Evolutionary conservation across 2,329 filamentous ascomycete species (phyloP).

Genomic region (Ascochyta fabae): DNA sequence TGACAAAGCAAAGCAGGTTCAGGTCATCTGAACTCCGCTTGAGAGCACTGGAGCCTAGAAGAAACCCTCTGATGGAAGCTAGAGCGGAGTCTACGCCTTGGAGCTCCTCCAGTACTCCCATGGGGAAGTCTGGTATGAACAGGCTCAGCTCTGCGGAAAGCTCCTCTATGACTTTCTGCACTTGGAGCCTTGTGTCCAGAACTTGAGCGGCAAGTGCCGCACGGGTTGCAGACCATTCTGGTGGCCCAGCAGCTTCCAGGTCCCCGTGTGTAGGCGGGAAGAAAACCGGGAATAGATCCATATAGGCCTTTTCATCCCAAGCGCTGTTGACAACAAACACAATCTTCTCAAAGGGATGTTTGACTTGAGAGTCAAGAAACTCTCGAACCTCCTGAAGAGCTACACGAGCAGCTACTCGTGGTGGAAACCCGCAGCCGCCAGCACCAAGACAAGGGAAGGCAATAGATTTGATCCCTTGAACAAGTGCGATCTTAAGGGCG

Average conservation of each 20-base stretch:
- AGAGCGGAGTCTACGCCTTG: conserved; percentile 23
- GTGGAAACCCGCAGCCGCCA: conserved; percentile 42
- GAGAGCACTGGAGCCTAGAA: conserved; percentile 18
- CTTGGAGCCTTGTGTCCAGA: conserved; percentile 25
- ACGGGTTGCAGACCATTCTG: conserved; percentile 15
- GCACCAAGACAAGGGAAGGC: conserved; percentile 45
- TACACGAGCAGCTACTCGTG: conserved; percentile 39
- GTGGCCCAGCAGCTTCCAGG: conserved; percentile 27
- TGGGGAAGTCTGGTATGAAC: conserved; percentile 24
- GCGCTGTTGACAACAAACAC: conserved; percentile 40
- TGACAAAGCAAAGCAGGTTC: conserved; percentile 33
- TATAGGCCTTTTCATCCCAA: conserved; percentile 38
- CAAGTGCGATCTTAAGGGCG: conserved; percentile 31
- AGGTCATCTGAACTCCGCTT: conserved; percentile 23
- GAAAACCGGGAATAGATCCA: conserved; percentile 38
- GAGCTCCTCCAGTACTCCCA: conserved; percentile 24
- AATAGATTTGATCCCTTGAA: conserved; percentile 34
- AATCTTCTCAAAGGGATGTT: conserved; percentile 34
- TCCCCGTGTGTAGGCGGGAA: conserved; percentile 44
- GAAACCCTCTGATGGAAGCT: conserved; percentile 20
- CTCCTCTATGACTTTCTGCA: conserved; percentile 22
- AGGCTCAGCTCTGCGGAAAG: conserved; percentile 23
- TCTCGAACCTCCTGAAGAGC: conserved; percentile 43
- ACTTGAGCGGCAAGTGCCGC: conserved; percentile 23
- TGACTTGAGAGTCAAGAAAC: conserved; percentile 36